Conservation (phyloP, 2,329 filamentous ascomycete species). For the Monilinia laxa region DNA sequence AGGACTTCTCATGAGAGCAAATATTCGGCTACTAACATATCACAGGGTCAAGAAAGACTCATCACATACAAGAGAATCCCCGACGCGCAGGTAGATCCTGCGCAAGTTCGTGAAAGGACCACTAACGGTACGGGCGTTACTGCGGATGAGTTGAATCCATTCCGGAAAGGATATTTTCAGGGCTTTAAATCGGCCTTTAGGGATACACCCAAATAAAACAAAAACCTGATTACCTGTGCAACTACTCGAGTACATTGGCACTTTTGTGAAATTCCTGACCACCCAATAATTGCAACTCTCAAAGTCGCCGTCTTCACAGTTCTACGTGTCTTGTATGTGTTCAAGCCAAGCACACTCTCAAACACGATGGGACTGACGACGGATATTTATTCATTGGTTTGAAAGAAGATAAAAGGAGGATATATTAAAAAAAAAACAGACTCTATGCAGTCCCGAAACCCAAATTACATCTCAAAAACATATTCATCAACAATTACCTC, state of each 20-base stretch:
- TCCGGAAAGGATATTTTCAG: slow-evolving; percentile 54
- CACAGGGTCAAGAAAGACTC: slow-evolving; percentile 76
- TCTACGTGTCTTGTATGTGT: not conserved
- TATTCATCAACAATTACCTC: not conserved
- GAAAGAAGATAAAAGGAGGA: not conserved
- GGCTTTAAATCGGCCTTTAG: slow-evolving; percentile 42
- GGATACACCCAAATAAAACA: not conserved
- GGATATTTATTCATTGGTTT: not conserved
- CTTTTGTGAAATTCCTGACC: not conserved
- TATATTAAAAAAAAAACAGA: not conserved
- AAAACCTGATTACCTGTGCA: not conserved
- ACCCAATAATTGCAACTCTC: too few relatives aligned
- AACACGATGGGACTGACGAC: not conserved
- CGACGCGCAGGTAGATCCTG: slow-evolving; percentile 53
- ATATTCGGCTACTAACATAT: slow-evolving; percentile 25
- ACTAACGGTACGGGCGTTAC: slow-evolving; percentile 47
- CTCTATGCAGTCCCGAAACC: too few relatives aligned
- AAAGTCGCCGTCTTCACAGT: not conserved
- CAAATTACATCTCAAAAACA: not conserved
- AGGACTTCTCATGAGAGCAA: slow-evolving; percentile 31
- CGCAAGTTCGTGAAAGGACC: slow-evolving; percentile 34
- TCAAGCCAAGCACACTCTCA: not conserved
- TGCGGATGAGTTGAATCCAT: slow-evolving; percentile 67
- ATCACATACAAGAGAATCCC: slow-evolving; percentile 78
- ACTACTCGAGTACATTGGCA: too few relatives aligned